Evolutionary conservation across 495 filamentous ascomycete species (phyloP), one percentile per base, ranked within the genome.

Genomic region (Aspergillus hancockii): DNA sequence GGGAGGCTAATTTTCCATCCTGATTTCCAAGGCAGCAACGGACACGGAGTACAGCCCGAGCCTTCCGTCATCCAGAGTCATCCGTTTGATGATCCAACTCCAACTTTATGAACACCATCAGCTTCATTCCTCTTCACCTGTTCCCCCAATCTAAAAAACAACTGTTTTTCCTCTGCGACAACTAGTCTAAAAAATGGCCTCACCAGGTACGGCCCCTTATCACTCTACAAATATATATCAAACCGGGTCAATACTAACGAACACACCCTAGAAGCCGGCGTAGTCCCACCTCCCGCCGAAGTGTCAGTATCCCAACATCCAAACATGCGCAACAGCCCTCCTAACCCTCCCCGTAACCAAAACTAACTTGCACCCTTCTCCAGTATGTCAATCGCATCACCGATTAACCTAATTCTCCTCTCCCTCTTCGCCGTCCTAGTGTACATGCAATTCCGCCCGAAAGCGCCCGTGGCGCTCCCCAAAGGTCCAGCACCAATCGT

Each of bases 381-480:
- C 68, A 86, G 83, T 55, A 79, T 82, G 69, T 76, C 83, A 19
- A 77, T 95, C 66, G 78, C 86, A 59, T 87, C 91, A 3, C 91
- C 91, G 3, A 86, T 94, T 63, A 96, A 95, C 75, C 68, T 89
- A 31, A 79, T 93, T 63, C 85, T 96, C 57, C 66, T 90, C 65
- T 81, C 82, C 52, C 77, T 92, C 55, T 83, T 91, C 65, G 64
- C 88, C 54, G 82, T 90, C 70, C 79, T 91, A 19, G 70, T 87
- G 57, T 94, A 91, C 79, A 71, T 79, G 57, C 81, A 88, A 61
- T 79, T 89, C 65, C 84, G 86, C 49, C 87, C 89, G 19, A 71
- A 83, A 49, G 77, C 83, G 4, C 71, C 81, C 47, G 69, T 82
- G 49, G 73, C 80, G 0, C 85, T 93, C 51, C 88, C 90, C 52